Conservation (phyloP, 2,329 filamentous ascomycete species). For the Coniosporium tulheliwenetii region DNA sequence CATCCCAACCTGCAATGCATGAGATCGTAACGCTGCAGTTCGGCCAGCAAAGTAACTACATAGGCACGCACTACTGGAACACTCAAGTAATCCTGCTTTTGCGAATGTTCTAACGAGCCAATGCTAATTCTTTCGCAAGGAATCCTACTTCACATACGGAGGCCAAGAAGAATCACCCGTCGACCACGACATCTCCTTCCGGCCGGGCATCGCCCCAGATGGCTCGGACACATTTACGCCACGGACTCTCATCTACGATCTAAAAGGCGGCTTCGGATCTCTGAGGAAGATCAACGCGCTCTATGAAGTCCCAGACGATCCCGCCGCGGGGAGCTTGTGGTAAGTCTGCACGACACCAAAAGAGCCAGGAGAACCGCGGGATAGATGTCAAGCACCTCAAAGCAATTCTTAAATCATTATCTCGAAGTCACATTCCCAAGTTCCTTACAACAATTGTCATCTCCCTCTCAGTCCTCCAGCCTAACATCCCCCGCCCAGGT, state of each 20-base stretch:
- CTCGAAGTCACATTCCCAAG: too few relatives aligned
- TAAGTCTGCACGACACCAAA: constrained; percentile 10
- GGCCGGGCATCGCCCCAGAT: constrained; percentile 65
- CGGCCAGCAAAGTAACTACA: constrained; percentile 81
- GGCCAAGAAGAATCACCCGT: constrained; percentile 50
- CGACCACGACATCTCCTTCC: constrained; percentile 79
- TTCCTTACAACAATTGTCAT: neutral
- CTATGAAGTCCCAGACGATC: constrained; percentile 46
- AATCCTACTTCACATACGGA: constrained; percentile 92
- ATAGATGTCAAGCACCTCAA: too few relatives aligned
- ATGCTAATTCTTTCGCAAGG: constrained; percentile 32
- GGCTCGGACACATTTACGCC: constrained; percentile 86
- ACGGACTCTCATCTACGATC: constrained; percentile 80
- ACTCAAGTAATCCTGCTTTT: constrained; percentile 44
- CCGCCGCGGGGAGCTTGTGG: constrained; percentile 26
- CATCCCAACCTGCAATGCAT: constrained; percentile 45
- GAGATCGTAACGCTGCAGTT: constrained; percentile 92
- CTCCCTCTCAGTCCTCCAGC: neutral
- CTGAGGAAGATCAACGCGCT: constrained; percentile 76
- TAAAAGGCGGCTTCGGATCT: constrained; percentile 86
- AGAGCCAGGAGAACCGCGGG: too few relatives aligned
- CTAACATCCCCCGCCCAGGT: constrained; percentile 28
- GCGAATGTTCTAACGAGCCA: neutral
- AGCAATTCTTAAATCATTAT: too few relatives aligned
- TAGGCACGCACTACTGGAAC: constrained; percentile 97